Conservation (phyloP, 768 basidiomycete genomes). For the Trametes meyenii region DNA sequence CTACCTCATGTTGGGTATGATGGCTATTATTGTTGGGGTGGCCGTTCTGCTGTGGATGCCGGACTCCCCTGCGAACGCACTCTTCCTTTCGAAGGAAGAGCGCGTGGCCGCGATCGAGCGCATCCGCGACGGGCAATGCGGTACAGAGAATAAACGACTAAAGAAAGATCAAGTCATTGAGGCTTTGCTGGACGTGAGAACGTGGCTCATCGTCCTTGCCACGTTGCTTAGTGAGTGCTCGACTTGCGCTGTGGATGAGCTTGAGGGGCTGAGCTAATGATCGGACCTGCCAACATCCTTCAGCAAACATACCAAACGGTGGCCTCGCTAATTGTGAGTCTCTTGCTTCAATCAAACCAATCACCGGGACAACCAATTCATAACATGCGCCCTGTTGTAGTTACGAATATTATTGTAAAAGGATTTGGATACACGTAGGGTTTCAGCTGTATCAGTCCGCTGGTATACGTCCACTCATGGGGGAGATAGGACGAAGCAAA, state of each 20-base stretch:
- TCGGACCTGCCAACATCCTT: not conserved
- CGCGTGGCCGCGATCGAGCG: constrained; percentile 65
- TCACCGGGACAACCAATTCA: not conserved
- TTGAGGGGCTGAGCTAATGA: too few species aligned
- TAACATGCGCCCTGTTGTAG: constrained; percentile 34
- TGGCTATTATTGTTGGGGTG: constrained; percentile 61
- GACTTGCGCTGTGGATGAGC: not conserved
- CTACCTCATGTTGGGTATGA: constrained; percentile 59
- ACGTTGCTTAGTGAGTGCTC: constrained; percentile 56
- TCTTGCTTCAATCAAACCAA: not conserved
- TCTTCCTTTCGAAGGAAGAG: constrained; percentile 59
- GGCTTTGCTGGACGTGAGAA: constrained; percentile 57
- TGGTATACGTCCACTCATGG: not conserved
- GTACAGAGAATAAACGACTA: constrained; percentile 61
- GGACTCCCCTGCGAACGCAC: constrained; percentile 65
- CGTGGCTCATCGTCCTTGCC: constrained; percentile 67
- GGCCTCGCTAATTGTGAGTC: constrained; percentile 63
- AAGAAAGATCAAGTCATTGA: constrained; percentile 64
- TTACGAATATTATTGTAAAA: constrained; percentile 63
- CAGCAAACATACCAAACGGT: constrained; percentile 73
- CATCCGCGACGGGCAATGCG: constrained; percentile 66
- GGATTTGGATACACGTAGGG: constrained; percentile 65
- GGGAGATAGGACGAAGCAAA: constrained; percentile 53
- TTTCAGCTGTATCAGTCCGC: not conserved
- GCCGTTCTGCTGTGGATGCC: constrained; percentile 63